Conservation (phyloP, 805 yeast species). For the Teunomyces kruisii region DNA sequence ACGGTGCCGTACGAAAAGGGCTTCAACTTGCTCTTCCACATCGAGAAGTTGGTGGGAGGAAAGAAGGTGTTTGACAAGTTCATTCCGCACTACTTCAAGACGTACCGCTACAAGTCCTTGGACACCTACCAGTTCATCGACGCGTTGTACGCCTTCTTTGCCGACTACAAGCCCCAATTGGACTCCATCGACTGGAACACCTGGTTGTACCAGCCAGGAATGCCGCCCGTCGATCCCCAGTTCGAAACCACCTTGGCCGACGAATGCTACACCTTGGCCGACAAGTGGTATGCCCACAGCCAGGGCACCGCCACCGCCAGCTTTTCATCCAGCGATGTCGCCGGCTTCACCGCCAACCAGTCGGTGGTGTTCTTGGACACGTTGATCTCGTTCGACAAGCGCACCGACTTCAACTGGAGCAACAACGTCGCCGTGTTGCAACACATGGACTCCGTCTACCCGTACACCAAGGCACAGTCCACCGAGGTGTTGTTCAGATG, state of each 20-base stretch:
- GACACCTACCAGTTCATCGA: slow-evolving; percentile 83
- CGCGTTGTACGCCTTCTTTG: slow-evolving; percentile 65
- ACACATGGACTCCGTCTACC: slow-evolving; percentile 35
- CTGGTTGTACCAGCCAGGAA: slow-evolving; percentile 81
- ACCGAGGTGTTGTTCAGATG: slow-evolving; percentile 82
- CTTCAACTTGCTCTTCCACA: slow-evolving; percentile 52
- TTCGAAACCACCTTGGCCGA: slow-evolving; percentile 81
- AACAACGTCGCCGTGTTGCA: slow-evolving; percentile 30
- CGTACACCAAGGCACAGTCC: slow-evolving; percentile 55
- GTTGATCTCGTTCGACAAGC: slow-evolving; percentile 50
- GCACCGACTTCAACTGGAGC: slow-evolving; percentile 37
- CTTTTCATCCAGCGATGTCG: slow-evolving; percentile 53
- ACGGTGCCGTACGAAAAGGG: slow-evolving; percentile 38
- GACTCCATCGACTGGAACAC: slow-evolving; percentile 79
- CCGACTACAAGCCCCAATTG: slow-evolving; percentile 48
- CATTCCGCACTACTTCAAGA: slow-evolving; percentile 72
- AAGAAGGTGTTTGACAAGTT: slow-evolving; percentile 69
- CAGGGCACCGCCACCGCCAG: slow-evolving; percentile 14
- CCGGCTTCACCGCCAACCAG: slow-evolving; percentile 68
- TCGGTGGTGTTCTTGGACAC: slow-evolving; percentile 76
- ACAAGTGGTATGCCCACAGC: slow-evolving; percentile 52
- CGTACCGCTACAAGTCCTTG: slow-evolving; percentile 66
- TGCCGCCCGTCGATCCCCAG: slow-evolving; percentile 78
- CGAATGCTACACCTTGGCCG: slow-evolving; percentile 64
- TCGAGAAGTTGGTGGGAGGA: slow-evolving; percentile 72